Evolutionary conservation across 176 grass and related monocot species (phyloP).

Genomic region (Bromus sterilis): DNA sequence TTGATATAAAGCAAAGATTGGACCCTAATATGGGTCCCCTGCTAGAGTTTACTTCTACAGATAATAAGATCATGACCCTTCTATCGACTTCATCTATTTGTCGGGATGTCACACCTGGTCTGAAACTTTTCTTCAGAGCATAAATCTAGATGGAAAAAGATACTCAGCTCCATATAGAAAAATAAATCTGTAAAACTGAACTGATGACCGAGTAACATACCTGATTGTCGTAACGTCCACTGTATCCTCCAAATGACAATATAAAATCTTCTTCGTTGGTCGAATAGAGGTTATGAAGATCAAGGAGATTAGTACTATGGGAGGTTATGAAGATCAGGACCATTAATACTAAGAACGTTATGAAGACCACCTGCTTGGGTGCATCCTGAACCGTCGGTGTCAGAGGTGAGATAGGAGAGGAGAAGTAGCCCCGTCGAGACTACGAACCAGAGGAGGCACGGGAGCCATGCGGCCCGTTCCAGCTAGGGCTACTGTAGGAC

Average conservation of each 20-base stretch:
- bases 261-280: conserved; percentile 69
- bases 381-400: too few relatives aligned
- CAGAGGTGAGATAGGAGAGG: too few relatives aligned
- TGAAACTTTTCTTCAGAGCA: conserved; percentile 66
- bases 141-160: conserved; percentile 60
- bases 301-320: too few relatives aligned
- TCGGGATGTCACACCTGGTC: conserved; percentile 23
- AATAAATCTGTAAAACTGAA: background rate
- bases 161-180: conserved; percentile 15
- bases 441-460: too few relatives aligned
- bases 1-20: too few relatives aligned
- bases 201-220: conserved; percentile 22
- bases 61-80: conserved; percentile 13
- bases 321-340: too few relatives aligned
- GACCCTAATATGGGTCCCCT: conserved; percentile 36
- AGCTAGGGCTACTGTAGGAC: too few relatives aligned
- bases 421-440: too few relatives aligned
- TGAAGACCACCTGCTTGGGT: too few relatives aligned
- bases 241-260: conserved; percentile 95
- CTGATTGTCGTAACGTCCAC: conserved; percentile 82
- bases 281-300: conserved; percentile 11
- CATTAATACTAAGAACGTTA: too few relatives aligned
- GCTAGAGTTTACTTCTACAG: conserved; percentile 4
- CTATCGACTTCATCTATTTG: conserved; percentile 27
- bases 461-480: too few relatives aligned